A percentile compares a stretch with the other conserved stretches of the same genome.
phyloP scores from a whole-genome alignment of 306 rosid species.

The Inga leiocalycina region DNA sequence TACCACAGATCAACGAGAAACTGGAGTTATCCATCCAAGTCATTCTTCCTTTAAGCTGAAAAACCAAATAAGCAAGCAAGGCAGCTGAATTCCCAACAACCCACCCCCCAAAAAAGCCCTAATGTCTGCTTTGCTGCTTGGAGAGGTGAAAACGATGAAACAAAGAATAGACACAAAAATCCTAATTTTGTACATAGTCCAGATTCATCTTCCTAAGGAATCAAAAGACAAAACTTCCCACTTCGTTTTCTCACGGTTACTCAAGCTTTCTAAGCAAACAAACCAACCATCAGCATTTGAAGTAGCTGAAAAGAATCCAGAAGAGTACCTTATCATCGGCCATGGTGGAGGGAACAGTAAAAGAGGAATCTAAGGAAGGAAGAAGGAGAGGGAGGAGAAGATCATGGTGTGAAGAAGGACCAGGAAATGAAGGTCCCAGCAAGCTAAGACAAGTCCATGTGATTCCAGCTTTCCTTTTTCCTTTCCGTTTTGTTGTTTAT shows the following conservation, averaged over 20 bases:
- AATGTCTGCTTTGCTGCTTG: constrained; percentile 2
- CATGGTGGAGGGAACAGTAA: constrained; percentile 47
- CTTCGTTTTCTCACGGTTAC: background rate
- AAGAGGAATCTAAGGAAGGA: constrained; percentile 34
- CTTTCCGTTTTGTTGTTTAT: background rate
- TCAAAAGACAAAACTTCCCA: background rate
- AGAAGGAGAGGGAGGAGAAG: constrained; percentile 39
- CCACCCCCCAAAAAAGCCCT: constrained; percentile 30
- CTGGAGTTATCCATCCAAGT: background rate
- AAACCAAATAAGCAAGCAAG: constrained; percentile 15
- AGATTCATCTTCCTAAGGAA: constrained; percentile 17
- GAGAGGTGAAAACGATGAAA: background rate
- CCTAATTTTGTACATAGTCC: background rate
- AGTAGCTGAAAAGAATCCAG: background rate
- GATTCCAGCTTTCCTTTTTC: constrained; percentile 70
- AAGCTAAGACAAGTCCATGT: constrained; percentile 89
- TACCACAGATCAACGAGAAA: constrained; percentile 47
- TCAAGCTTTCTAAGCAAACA: constrained; percentile 34
- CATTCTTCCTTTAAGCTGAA: constrained; percentile 8
- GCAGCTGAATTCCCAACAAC: constrained; percentile 6
- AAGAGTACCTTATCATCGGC: constrained; percentile 85
- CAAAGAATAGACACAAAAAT: constrained; percentile 11
- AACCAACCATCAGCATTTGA: constrained; percentile 24
- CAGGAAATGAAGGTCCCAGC: constrained; percentile 52
- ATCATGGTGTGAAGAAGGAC: constrained; percentile 39